Evolutionary conservation across 177 flowering plant genomes (phyloP).

Genomic region (Vitis hybrid): DNA sequence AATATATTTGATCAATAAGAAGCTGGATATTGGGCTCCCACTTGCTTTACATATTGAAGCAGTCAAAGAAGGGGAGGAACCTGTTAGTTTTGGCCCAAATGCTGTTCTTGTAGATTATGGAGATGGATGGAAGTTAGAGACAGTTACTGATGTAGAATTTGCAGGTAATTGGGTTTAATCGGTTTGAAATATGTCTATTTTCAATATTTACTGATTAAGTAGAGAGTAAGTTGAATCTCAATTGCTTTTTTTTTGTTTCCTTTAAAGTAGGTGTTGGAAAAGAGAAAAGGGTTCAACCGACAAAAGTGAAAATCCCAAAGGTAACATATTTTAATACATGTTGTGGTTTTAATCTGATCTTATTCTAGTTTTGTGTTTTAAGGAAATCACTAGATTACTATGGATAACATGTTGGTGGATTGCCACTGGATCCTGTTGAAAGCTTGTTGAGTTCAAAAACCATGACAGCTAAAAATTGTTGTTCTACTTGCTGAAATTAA

Average conservation of each 20-base stretch:
- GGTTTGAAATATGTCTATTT: not conserved
- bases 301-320: not conserved
- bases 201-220: not conserved
- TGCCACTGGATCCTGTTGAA: too few species aligned
- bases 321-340: not conserved
- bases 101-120: conserved; percentile 66
- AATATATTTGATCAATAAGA: conserved; percentile 54
- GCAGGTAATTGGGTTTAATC: conserved; percentile 6
- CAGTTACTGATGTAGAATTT: conserved; percentile 35
- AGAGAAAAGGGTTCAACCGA: not conserved
- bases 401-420: too few species aligned
- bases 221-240: not conserved
- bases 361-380: too few species aligned
- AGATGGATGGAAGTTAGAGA: conserved; percentile 69
- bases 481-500: too few species aligned
- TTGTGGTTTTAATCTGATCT: too few species aligned
- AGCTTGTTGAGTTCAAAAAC: too few species aligned
- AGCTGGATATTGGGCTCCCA: conserved; percentile 31
- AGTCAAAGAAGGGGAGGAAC: conserved; percentile 74
- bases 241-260: not conserved
- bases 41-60: conserved; percentile 64
- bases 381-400: too few species aligned
- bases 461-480: too few species aligned
- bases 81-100: conserved; percentile 71
- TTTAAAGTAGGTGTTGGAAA: conserved; percentile 4